Percentiles rank a stretch among this genome's conserved stretches.
Conservation (phyloP, 495 filamentous ascomycete species). For the Neurospora sp. region DNA sequence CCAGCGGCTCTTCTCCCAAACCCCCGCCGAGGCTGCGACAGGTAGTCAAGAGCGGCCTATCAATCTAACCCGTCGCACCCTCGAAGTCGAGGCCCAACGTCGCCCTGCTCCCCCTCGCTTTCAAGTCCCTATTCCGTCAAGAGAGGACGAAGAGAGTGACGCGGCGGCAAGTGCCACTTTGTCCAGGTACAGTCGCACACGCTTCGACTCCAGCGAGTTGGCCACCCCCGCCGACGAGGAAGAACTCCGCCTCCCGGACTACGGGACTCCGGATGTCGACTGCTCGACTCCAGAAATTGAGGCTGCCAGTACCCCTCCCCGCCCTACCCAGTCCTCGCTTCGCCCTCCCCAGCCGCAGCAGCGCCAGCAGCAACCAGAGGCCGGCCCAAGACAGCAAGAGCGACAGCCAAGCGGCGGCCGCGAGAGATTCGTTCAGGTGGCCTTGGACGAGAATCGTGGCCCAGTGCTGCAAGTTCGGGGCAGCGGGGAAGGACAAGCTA, state of each 20-base stretch:
- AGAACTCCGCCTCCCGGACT: not conserved
- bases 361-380: not conserved
- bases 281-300: fast-evolving
- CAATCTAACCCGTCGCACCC: not conserved
- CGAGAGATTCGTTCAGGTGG: fast-evolving
- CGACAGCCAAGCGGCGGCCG: not conserved
- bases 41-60: not conserved
- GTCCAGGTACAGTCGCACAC: not conserved
- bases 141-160: not conserved
- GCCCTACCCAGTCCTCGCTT: not conserved
- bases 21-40: not conserved
- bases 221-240: not conserved
- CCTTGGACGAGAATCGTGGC: not conserved
- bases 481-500: fast-evolving
- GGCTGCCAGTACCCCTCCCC: not conserved
- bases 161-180: not conserved
- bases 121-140: not conserved
- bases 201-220: not conserved
- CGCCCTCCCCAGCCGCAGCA: not conserved
- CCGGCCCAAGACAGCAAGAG: not conserved
- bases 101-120: not conserved
- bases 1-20: not conserved
- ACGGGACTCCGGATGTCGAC: not conserved
- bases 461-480: not conserved
- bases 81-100: not conserved